Base-by-base conservation (phyloP, 176 grass and related monocot species). In the Cenchrus fungigraminus region DNA sequence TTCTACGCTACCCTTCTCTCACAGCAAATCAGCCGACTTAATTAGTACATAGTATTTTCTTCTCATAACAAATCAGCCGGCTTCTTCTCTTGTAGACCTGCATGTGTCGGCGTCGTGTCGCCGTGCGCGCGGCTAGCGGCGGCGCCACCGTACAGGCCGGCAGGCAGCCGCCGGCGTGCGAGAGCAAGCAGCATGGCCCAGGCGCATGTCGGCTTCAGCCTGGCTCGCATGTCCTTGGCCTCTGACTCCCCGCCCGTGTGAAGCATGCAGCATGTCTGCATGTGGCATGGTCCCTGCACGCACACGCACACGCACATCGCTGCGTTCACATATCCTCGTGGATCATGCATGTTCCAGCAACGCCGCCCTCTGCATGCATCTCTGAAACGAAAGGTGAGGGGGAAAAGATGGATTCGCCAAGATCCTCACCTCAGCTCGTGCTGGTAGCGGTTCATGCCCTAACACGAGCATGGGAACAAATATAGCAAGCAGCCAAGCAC, bases 191-290 rank as follows among this genome's bases (percentile, higher is more conserved):
- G 25, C 49, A 53, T 52, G 71, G 47, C 22, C 65, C 71, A 31
- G 51, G 40, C 14, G 57, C 42, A 78, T 63, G 42, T 25, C 75
- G 20, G 74, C 74, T 77, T 77, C 43, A 45, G 34, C 75, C 55
- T 46, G 20, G 37, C 44, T 45, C 9, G 20, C 40, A 25, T 77
- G 37, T 22, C 75, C 20, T 13, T 61, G 32, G 52, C 40, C 74
- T 22, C 52, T 76, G 73, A 40, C 32, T 42, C 12, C 1, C 45
- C 37, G 76, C 1, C 45, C 37, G 76, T 63, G 57, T 47, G 76
- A 78, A 70, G 42, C 6, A n/a, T 14, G 62, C 31, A 1, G 75
- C 57, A 59, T 40, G 37, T 32, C 37, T 4, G 74, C 32, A 32
- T 66, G 13, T 52, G 4, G 3, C 12, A 3, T 77, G 74, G 74